Evolutionary conservation across 768 basidiomycete species (phyloP).

Genomic region (Myochromella boudieri): DNA sequence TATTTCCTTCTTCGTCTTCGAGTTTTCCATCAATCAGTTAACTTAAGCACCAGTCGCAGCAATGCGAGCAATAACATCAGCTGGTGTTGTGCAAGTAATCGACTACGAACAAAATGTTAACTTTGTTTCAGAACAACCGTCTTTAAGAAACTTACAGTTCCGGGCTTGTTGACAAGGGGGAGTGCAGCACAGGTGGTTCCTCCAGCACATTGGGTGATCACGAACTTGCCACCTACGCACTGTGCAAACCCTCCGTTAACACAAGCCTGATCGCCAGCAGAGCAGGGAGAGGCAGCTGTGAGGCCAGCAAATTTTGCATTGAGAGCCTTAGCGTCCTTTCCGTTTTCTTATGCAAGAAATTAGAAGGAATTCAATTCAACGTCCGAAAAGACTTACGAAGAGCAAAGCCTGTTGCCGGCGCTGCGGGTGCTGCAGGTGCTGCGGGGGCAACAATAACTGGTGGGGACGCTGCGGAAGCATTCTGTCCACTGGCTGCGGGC

Average conservation of each 20-base stretch:
- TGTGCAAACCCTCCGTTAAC: conserved; percentile 23
- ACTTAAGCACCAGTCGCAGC: conserved; percentile 20
- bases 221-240: conserved; percentile 23
- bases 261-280: conserved; percentile 20
- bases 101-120: conserved; percentile 9
- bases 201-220: conserved; percentile 25
- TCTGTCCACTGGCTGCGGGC: neutral
- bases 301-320: conserved; percentile 26
- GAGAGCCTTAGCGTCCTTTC: conserved; percentile 18
- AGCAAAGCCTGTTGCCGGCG: neutral
- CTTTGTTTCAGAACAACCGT: neutral
- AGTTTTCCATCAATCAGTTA: too few relatives aligned
- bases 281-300: conserved; percentile 23
- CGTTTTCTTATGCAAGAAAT: conserved; percentile 12
- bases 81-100: conserved; percentile 15
- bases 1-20: neutral
- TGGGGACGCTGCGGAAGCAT: neutral
- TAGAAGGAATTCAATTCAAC: neutral
- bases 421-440: neutral
- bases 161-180: conserved; percentile 27
- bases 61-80: conserved; percentile 19
- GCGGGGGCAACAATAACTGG: neutral
- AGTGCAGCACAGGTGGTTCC: conserved; percentile 29
- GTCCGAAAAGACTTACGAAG: neutral
- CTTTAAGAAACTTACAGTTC: conserved; percentile 19